A percentile compares a stretch with the other conserved stretches of the same genome.
Conservation (phyloP, 192 early-diverging fungal species). For the Coemansia interrupta region DNA sequence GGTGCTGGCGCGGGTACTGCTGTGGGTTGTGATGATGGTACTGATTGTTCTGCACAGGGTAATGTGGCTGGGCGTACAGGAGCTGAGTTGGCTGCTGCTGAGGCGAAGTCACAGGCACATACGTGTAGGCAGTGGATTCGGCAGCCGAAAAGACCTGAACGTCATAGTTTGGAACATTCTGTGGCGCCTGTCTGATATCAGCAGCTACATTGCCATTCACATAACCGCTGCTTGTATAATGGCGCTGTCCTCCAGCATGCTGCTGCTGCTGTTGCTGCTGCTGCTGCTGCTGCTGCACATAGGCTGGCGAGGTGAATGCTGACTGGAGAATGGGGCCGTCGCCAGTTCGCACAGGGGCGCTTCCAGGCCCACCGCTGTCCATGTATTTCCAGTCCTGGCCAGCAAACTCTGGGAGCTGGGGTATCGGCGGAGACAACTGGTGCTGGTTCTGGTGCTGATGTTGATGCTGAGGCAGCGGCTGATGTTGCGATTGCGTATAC, state of each 20-base stretch:
- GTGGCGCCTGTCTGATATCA: slow-evolving; percentile 10
- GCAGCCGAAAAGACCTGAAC: slow-evolving; percentile 7
- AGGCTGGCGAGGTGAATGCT: slow-evolving; percentile 7
- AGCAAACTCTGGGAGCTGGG: slow-evolving; percentile 21
- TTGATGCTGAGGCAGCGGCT: background rate
- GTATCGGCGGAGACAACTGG: slow-evolving; percentile 9
- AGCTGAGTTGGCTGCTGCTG: slow-evolving; percentile 7
- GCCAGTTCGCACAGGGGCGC: background rate
- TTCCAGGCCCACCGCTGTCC: background rate
- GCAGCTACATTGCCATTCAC: slow-evolving; percentile 3
- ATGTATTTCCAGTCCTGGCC: slow-evolving; percentile 10
- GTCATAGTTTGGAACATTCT: background rate
- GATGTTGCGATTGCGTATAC: background rate
- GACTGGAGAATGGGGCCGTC: slow-evolving; percentile 6
- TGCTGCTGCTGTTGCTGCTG: slow-evolving; percentile 12
- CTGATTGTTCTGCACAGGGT: slow-evolving; percentile 15
- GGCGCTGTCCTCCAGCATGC: slow-evolving; percentile 1
- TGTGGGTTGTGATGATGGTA: slow-evolving; percentile 1
- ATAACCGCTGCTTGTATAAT: slow-evolving; percentile 1
- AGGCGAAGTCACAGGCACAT: slow-evolving; percentile 12
- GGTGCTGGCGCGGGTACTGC: slow-evolving; percentile 16
- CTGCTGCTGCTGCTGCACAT: slow-evolving; percentile 10
- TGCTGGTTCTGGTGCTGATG: slow-evolving; percentile 1
- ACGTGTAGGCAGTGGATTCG: slow-evolving; percentile 8
- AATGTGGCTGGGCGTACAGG: slow-evolving; percentile 21